A percentile compares a stretch with the other conserved stretches of the same genome.
Conservation (phyloP, 805 yeast species). For the Tetrapisispora namnaoensis region DNA sequence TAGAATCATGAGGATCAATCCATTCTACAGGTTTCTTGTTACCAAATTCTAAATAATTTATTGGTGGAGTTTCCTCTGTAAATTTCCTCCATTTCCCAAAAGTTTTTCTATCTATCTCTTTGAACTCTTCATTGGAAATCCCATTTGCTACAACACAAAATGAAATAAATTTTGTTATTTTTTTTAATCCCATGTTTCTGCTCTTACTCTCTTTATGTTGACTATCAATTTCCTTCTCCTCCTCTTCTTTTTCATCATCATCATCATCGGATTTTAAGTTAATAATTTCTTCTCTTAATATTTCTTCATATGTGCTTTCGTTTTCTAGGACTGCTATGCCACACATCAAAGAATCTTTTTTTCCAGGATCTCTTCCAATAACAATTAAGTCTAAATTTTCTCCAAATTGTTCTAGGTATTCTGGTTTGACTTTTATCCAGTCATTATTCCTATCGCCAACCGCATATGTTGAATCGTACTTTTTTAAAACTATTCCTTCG, state of each 20-base stretch:
- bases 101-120: constrained; percentile 46
- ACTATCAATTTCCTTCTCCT: neutral
- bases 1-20: constrained; percentile 69
- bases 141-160: constrained; percentile 84
- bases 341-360: constrained; percentile 61
- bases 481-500: constrained; percentile 79
- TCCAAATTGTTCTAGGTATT: constrained; percentile 75
- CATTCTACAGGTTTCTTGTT: constrained; percentile 56
- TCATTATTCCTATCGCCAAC: constrained; percentile 49
- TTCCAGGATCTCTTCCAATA: constrained; percentile 68
- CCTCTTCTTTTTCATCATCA: neutral
- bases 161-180: constrained; percentile 38
- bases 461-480: constrained; percentile 45
- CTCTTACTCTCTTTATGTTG: neutral
- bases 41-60: constrained; percentile 43
- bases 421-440: constrained; percentile 93
- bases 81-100: constrained; percentile 50
- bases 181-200: constrained; percentile 1
- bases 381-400: constrained; percentile 74
- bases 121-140: constrained; percentile 52
- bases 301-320: constrained; percentile 12
- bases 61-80: constrained; percentile 34
- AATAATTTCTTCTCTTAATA: constrained; percentile 1
- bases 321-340: constrained; percentile 47
- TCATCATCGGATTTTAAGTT: neutral